Evolutionary conservation across 2,329 filamentous ascomycete genomes (phyloP).

Genomic region (Phoma sp.): DNA sequence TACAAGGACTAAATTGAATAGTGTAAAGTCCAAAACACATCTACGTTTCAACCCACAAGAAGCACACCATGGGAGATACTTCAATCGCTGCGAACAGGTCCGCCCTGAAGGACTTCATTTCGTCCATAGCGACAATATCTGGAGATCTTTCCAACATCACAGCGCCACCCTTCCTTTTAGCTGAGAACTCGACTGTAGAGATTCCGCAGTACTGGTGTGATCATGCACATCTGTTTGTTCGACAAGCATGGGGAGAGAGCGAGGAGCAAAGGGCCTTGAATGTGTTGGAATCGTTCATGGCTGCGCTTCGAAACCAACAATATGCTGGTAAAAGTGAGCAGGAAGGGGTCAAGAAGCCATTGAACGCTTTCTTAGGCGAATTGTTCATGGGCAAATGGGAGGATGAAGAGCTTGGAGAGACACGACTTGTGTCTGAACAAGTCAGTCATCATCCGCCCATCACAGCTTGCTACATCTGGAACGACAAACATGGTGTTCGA

Average conservation of each 20-base stretch:
- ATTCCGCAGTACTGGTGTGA: constrained; percentile 57
- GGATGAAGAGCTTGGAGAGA: constrained; percentile 46
- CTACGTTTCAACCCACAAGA: background rate
- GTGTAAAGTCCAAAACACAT: background rate
- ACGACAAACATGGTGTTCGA: constrained; percentile 51
- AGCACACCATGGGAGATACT: constrained; percentile 21
- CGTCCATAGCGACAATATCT: constrained; percentile 53
- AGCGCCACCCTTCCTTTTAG: constrained; percentile 55
- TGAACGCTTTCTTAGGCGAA: constrained; percentile 59
- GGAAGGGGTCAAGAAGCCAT: constrained; percentile 57
- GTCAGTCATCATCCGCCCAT: constrained; percentile 56
- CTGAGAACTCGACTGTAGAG: constrained; percentile 54
- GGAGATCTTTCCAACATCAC: constrained; percentile 57
- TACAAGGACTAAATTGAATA: background rate
- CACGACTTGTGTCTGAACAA: constrained; percentile 53
- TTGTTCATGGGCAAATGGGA: constrained; percentile 51
- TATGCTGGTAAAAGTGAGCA: constrained; percentile 53
- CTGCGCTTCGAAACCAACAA: constrained; percentile 55
- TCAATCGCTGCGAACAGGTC: constrained; percentile 39
- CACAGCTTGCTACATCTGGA: constrained; percentile 57
- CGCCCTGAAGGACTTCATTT: constrained; percentile 42
- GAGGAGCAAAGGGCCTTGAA: constrained; percentile 52
- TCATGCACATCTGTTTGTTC: constrained; percentile 54
- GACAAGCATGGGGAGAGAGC: constrained; percentile 51
- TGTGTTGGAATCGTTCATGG: constrained; percentile 58